Percentiles rank a stretch among this genome's conserved stretches.
Conservation (phyloP, 2,329 filamentous ascomycete genomes). For the Tothia fuscella region DNA sequence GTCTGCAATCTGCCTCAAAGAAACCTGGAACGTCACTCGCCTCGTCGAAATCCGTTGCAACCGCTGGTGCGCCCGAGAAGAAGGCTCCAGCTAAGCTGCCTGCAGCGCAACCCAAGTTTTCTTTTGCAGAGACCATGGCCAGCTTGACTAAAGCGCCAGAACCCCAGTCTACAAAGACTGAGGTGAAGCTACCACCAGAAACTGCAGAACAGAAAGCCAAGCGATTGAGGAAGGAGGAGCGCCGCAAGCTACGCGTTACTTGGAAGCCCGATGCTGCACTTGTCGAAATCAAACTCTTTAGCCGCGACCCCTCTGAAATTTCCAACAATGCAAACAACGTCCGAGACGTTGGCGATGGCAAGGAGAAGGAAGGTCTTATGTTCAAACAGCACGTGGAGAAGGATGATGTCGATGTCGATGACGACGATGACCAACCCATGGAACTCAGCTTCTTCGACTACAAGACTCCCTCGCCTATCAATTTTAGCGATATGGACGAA, state of each 20-base stretch:
- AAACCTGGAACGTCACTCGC: conserved; percentile 23
- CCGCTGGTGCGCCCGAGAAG: conserved; percentile 18
- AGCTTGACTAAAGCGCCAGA: conserved; percentile 35
- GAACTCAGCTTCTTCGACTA: conserved; percentile 28
- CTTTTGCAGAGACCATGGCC: conserved; percentile 29
- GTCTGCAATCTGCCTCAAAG: conserved; percentile 33
- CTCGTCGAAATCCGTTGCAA: conserved; percentile 15
- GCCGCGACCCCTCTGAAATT: conserved; percentile 60
- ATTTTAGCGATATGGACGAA: conserved; percentile 30
- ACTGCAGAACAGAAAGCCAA: conserved; percentile 56
- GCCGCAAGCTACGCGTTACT: conserved; percentile 55
- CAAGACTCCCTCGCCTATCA: conserved; percentile 24
- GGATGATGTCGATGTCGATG: conserved; percentile 35
- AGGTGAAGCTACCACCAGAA: conserved; percentile 45
- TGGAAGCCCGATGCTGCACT: conserved; percentile 59
- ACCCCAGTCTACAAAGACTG: conserved; percentile 41
- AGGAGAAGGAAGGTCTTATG: conserved; percentile 49
- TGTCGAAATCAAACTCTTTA: conserved; percentile 56
- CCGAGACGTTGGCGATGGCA: conserved; percentile 56
- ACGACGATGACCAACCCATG: conserved; percentile 46
- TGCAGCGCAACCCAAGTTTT: conserved; percentile 22
- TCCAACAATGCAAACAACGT: conserved; percentile 55
- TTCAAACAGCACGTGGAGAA: conserved; percentile 50
- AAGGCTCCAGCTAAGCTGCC: conserved; percentile 13
- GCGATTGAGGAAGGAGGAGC: conserved; percentile 59